These are phyloP conservation scores for Teratosphaeria gauchensis DNA, from an alignment of 2,329 filamentous ascomycete species.

Conservation along the genomic window DNA sequence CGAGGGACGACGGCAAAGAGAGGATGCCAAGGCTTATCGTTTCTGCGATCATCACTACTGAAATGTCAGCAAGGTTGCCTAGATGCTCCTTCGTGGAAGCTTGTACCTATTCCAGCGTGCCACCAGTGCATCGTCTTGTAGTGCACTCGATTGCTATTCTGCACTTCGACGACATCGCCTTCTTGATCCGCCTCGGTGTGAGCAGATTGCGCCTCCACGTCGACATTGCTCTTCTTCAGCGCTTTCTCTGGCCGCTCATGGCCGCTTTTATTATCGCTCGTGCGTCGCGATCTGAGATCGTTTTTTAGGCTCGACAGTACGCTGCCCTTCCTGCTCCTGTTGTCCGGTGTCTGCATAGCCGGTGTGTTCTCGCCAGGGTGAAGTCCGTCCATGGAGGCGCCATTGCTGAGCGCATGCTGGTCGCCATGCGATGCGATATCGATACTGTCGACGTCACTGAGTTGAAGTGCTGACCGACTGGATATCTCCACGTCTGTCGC, in stretches of 20 bases:
- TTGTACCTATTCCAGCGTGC: constrained; percentile 16
- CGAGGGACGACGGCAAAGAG: constrained; percentile 44
- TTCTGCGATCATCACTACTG: constrained; percentile 43
- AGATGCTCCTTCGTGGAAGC: not conserved
- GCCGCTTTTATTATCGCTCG: not conserved
- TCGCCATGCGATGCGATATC: not conserved
- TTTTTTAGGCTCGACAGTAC: not conserved
- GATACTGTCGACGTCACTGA: not conserved
- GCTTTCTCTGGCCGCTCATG: not conserved
- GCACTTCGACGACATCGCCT: not conserved
- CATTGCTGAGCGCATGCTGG: not conserved
- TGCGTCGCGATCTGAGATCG: not conserved
- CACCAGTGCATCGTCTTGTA: constrained; percentile 43
- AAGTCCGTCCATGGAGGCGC: not conserved
- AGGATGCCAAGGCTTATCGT: constrained; percentile 49
- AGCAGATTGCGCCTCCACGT: constrained; percentile 8
- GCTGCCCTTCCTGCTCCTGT: not conserved
- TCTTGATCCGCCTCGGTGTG: constrained; percentile 15
- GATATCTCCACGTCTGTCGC: not conserved
- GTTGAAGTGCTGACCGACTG: not conserved
- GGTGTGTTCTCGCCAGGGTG: not conserved
- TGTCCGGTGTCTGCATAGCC: not conserved
- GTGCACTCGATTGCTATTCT: constrained; percentile 28
- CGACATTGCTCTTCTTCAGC: constrained; percentile 7
- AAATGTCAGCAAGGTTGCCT: not conserved